Percentiles rank a stretch among this genome's conserved stretches.
These are phyloP conservation scores for Entomortierella chlamydospora DNA, from an alignment of 192 early-diverging fungal genomes.

Conservation along the genomic window DNA sequence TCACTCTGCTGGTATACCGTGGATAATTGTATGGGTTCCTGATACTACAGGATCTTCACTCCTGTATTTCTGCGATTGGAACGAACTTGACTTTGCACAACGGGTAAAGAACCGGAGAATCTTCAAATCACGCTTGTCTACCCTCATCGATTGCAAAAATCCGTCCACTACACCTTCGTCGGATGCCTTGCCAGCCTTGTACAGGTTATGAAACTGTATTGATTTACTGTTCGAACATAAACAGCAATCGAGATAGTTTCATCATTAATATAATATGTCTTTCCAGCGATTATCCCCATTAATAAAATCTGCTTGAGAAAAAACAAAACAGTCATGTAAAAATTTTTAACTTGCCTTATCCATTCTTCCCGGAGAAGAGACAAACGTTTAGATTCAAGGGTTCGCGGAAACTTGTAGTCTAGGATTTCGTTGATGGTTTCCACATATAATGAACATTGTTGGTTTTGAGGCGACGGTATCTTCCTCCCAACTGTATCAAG, in stretches of 20 bases:
- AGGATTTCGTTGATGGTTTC: slow-evolving; percentile 45
- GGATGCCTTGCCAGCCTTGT: slow-evolving; percentile 41
- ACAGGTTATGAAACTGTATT: slow-evolving; percentile 43
- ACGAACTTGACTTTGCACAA: slow-evolving; percentile 19
- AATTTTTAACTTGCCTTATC: slow-evolving; percentile 30
- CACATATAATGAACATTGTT: slow-evolving; percentile 15
- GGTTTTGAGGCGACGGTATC: neutral
- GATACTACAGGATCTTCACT: neutral
- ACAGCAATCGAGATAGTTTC: neutral
- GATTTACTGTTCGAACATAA: slow-evolving; percentile 25
- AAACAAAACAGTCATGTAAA: too few species aligned
- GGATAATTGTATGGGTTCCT: neutral
- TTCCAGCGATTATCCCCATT: too few species aligned
- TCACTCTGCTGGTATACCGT: neutral
- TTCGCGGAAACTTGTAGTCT: slow-evolving; percentile 29
- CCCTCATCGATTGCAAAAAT: slow-evolving; percentile 41
- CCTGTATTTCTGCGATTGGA: slow-evolving; percentile 31
- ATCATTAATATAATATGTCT: too few species aligned
- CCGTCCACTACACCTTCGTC: slow-evolving; percentile 26
- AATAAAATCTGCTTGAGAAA: too few species aligned
- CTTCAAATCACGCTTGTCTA: slow-evolving; percentile 41
- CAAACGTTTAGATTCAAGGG: slow-evolving; percentile 29
- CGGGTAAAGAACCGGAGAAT: slow-evolving; percentile 50
- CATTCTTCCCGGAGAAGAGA: slow-evolving; percentile 41
- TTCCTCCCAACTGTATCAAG: neutral